Conservation (phyloP, 2,329 filamentous ascomycete genomes). For the Trichoderma sp. region DNA sequence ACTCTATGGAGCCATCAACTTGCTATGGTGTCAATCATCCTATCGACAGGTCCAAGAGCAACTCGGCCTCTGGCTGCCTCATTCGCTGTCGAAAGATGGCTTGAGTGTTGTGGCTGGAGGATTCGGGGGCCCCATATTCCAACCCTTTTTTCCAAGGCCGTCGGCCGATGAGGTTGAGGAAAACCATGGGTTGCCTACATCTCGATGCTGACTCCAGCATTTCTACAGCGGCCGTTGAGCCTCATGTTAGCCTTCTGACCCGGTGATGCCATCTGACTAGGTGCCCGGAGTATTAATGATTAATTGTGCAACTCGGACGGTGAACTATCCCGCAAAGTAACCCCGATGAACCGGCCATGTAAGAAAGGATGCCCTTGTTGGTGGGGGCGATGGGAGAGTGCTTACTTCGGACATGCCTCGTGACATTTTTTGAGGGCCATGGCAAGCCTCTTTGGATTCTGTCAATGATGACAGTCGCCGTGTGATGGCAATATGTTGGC, state of each 20-base stretch:
- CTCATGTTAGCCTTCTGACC: constrained; percentile 5
- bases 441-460: neutral
- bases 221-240: neutral
- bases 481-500: neutral
- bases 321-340: neutral
- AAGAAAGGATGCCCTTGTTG: neutral
- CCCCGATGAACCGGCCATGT: neutral
- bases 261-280: neutral
- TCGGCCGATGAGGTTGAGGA: constrained; percentile 86
- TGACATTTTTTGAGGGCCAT: neutral
- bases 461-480: neutral
- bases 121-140: constrained; percentile 78
- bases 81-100: constrained; percentile 58
- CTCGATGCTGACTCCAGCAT: constrained; percentile 12
- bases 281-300: neutral
- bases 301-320: neutral
- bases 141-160: constrained; percentile 83
- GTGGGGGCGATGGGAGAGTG: neutral
- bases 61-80: constrained; percentile 61
- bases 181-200: constrained; percentile 82
- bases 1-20: constrained; percentile 72
- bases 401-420: constrained; percentile 2
- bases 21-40: constrained; percentile 79
- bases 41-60: constrained; percentile 93
- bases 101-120: constrained; percentile 62